Conservation (phyloP, 805 yeast species). For the Metschnikowia reukaufii region DNA sequence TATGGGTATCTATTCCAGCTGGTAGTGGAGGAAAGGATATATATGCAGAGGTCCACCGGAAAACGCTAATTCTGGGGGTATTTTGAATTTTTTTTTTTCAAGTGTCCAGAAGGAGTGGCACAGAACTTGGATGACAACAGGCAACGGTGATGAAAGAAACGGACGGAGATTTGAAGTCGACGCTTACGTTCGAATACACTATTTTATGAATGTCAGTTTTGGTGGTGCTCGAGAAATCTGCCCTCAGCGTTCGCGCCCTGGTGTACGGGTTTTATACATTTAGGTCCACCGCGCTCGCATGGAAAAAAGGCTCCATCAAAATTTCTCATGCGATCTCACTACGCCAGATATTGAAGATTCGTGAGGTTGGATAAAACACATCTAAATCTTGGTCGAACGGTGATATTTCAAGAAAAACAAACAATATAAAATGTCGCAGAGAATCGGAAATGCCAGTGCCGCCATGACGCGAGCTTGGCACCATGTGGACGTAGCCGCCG, state of each 20-base stretch:
- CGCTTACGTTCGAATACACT: no score
- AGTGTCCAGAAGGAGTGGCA: not conserved
- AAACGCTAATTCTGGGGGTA: not conserved
- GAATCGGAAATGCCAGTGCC: conserved; percentile 57
- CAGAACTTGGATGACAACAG: not conserved
- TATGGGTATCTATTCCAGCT: not conserved
- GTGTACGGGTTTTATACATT: conserved; percentile 1
- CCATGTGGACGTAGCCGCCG: conserved; percentile 86
- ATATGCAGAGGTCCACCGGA: no score
- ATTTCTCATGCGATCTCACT: no score
- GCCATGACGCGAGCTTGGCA: conserved; percentile 93
- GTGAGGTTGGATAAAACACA: no score
- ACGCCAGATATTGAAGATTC: no score
- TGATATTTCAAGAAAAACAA: not conserved
- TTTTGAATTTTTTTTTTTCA: not conserved
- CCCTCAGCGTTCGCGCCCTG: not conserved
- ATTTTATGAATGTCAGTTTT: no score
- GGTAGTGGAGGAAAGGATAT: not conserved
- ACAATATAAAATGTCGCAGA: conserved; percentile 41
- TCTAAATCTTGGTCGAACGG: not conserved
- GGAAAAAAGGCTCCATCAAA: no score
- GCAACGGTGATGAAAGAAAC: not conserved
- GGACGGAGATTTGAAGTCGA: not conserved
- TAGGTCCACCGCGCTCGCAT: not conserved
- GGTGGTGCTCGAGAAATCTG: not conserved